Evolutionary conservation across 2,329 filamentous ascomycete genomes (phyloP), one percentile per base, ranked within the genome.

Genomic region (Pestalotiopsis sp.): DNA sequence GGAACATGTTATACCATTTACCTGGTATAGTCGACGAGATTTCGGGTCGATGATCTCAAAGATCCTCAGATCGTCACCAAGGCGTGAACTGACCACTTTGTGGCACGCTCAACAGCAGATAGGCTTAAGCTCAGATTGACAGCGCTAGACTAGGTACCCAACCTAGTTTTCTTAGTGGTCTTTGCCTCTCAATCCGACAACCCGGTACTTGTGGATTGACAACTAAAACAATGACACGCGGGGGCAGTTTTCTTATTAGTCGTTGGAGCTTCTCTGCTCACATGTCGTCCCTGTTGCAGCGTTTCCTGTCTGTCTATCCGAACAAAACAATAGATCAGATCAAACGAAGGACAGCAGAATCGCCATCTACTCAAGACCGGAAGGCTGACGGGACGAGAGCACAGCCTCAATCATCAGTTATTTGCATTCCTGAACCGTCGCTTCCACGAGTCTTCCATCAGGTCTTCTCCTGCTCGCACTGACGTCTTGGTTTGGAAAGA

Each of bases 61-160:
- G 57, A 59, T 62, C 59, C 27, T n/a, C 59, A 9, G 61, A 64
- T 64, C 61, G 25, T 52, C 61, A 64, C 41, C 39, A 49, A 25
- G 38, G 61, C 14, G 61, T 49, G 61, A 64, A 64, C 61, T 64
- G 61, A 64, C 61, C 61, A 64, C 61, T 52, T 3, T 31, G 38
- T 49, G 61, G 61, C 61, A 49, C 61, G 59, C 59, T 62, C 59
- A 9, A 62, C 27, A 17, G 14, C 12, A 45, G 36, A 64, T 23
- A 9, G 27, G 13, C 36, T 25, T 49, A 64, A 64, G 61, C 61
- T 64, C 20, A 49, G 61, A 64, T 64, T 64, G 61, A 27, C 61
- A 49, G 61, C 61, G 61, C 61, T 64, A 64, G 59, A n/a, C 45
- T 52, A n/a, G 45, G 45, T 52, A 52, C 45, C 45, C 23, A n/a